Base-by-base conservation (phyloP, 768 basidiomycete species). In the Mycena leptocephala region DNA sequence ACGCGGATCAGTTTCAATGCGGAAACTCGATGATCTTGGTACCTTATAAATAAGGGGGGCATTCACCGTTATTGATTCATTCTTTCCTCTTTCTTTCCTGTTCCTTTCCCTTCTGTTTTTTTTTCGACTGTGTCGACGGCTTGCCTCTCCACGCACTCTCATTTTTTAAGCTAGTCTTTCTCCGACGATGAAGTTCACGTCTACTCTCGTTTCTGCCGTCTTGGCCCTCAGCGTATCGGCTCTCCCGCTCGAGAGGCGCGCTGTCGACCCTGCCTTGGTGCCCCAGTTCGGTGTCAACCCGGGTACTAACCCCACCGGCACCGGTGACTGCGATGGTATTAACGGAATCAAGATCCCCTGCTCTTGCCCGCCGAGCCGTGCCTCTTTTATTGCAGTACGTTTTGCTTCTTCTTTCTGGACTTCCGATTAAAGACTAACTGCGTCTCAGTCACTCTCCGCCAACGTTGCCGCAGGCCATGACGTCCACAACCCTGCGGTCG, bases 401-500 rank as follows among this genome's bases (percentile, higher is more conserved):
- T 5, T 46, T 24, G 8, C 18, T 46, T 32, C 1, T 22, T 28
- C 5, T 22, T 43, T 22, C 28, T n/a, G n/a, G n/a, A n/a, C n/a
- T 10, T 8, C 28, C 2, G 20, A 63, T 5, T 13, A 28, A 6
- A 11, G 14, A 26, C 39, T 41, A 10, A 64, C 8, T 28, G 7
- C 11, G 26, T 22, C 1, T 11, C 46, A 65, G 63, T 65, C 63
- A 10, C 43, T 65, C 46, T 65, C 63, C 20, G 63, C 63, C 20
- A 48, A 65, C 11, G 63, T 65, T 33, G 63, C 63, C 63, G 63
- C 63, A 3, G 63, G 63, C 4, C 63, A 65, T 30, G 30, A 65
- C 63, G 10, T 65, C 16, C 18, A 92, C 83, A 95, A 95, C 81
- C 92, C 94, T 16, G 80, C 84, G 1, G 86, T 95, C 64, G 70